Percentiles rank a stretch among this genome's conserved stretches.
These are phyloP conservation scores for Carpinus fangiana DNA, from an alignment of 306 rosid species.

Conservation along the genomic window DNA sequence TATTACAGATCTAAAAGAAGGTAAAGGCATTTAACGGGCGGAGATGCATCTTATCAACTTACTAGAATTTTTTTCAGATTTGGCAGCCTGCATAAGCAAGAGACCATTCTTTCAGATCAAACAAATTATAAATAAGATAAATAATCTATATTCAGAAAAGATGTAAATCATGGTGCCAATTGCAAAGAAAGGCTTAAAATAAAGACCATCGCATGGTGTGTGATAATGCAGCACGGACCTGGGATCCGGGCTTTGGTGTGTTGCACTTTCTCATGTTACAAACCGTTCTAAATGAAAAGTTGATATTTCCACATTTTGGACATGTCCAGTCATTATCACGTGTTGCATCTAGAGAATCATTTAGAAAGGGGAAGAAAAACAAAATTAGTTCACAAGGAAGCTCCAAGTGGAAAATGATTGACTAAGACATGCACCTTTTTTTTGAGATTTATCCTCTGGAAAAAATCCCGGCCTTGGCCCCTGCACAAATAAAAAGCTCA, in stretches of 20 bases:
- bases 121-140: conserved; percentile 5
- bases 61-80: conserved; percentile 84
- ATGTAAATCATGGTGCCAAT: neutral
- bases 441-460: conserved; percentile 71
- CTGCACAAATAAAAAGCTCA: conserved; percentile 45
- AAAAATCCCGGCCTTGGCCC: conserved; percentile 85
- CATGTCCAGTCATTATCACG: conserved; percentile 99
- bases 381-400: neutral
- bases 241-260: conserved; percentile 97
- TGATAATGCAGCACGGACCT: conserved; percentile 44
- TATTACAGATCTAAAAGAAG: neutral
- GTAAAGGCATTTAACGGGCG: conserved; percentile 9
- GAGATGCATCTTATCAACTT: conserved; percentile 35
- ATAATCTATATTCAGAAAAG: neutral
- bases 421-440: conserved; percentile 43
- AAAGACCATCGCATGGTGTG: neutral
- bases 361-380: conserved; percentile 3
- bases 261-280: conserved; percentile 99
- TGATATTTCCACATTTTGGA: conserved; percentile 97
- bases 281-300: conserved; percentile 88
- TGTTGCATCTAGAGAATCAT: conserved; percentile 53
- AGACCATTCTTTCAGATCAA: conserved; percentile 21
- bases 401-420: neutral
- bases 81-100: conserved; percentile 58
- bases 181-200: neutral